Percentiles rank a stretch among this genome's conserved stretches.
Evolutionary conservation across 1,284 basidiomycete genomes (phyloP).

Genomic region (Ustanciosporium gigantosporum): DNA sequence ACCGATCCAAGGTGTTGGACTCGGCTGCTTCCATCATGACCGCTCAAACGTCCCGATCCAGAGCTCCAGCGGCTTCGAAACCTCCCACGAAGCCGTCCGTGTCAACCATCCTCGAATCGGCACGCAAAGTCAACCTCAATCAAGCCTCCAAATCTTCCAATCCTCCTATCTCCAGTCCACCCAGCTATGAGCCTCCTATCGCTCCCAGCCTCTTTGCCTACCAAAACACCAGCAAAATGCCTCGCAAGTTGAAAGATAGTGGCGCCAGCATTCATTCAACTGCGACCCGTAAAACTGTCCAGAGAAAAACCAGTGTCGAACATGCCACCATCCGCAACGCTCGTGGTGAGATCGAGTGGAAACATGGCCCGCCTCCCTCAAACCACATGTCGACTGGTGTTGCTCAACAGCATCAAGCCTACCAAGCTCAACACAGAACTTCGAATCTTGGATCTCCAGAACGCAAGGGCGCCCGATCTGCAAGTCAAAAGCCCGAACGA

Average conservation of each 20-base stretch:
- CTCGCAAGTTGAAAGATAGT: slow-evolving; percentile 15
- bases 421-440: no score
- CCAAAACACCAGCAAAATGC: neutral
- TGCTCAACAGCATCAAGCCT: no score
- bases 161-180: neutral
- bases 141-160: slow-evolving; percentile 9
- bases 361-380: slow-evolving; percentile 13
- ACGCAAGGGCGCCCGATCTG: no score
- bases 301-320: slow-evolving; percentile 8
- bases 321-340: slow-evolving; percentile 30
- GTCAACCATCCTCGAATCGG: slow-evolving; percentile 33
- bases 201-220: slow-evolving; percentile 36
- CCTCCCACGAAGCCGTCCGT: slow-evolving; percentile 12
- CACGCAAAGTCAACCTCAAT: neutral
- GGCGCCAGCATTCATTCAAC: slow-evolving; percentile 15
- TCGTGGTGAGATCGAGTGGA: slow-evolving; percentile 43
- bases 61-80: slow-evolving; percentile 4
- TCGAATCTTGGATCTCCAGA: no score
- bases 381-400: neutral
- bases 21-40: neutral
- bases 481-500: no score
- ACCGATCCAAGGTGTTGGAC: neutral
- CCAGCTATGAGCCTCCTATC: slow-evolving; percentile 15
- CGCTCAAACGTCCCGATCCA: neutral
- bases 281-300: slow-evolving; percentile 1